Conservation (phyloP, 78 protist species). For the Guillardia theta region DNA sequence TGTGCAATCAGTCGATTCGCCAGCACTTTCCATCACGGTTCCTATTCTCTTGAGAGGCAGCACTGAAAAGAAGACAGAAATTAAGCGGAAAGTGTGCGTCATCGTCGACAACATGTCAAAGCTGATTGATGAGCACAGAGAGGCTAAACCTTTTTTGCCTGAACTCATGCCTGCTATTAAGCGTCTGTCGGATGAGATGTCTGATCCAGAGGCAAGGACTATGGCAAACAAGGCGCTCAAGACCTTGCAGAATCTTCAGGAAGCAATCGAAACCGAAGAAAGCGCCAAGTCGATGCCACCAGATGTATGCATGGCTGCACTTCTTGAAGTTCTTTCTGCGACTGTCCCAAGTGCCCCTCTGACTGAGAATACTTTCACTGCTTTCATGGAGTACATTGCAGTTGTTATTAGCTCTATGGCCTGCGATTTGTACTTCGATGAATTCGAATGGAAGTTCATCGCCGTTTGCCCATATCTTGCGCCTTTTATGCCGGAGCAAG, state of each 20-base stretch:
- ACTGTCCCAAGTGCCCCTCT: neutral
- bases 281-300: neutral
- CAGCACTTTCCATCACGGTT: slow-evolving; percentile 56
- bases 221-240: slow-evolving; percentile 29
- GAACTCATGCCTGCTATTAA: slow-evolving; percentile 60
- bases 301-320: neutral
- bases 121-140: slow-evolving; percentile 64
- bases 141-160: slow-evolving; percentile 68
- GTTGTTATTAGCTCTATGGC: neutral
- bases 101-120: slow-evolving; percentile 67
- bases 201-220: slow-evolving; percentile 74
- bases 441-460: neutral
- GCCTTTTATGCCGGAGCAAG: neutral
- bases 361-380: neutral
- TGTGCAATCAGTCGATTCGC: slow-evolving; percentile 53
- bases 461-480: slow-evolving; percentile 23
- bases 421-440: neutral
- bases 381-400: neutral
- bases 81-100: slow-evolving; percentile 55
- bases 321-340: neutral
- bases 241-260: neutral
- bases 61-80: slow-evolving; percentile 22
- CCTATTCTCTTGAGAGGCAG: slow-evolving; percentile 69
- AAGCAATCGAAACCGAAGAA: neutral
- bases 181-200: slow-evolving; percentile 48